These are phyloP conservation scores for Physcomitrium patens DNA, from an alignment of 225 moss, liverwort and hornwort genomes.

Conservation along the genomic window DNA sequence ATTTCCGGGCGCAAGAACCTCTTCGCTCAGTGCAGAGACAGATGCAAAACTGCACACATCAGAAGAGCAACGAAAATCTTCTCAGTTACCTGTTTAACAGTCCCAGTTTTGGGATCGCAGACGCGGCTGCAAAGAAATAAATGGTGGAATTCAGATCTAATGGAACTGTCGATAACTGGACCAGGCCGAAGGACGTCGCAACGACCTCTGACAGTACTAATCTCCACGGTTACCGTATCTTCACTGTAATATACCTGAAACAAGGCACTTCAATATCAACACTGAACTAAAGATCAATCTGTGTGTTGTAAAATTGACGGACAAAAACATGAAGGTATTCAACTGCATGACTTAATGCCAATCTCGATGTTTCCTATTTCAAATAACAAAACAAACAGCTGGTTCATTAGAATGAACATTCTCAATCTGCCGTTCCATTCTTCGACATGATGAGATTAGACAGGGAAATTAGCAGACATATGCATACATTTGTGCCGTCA, in stretches of 20 bases:
- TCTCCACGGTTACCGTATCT: slow-evolving; percentile 72
- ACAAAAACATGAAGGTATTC: not conserved
- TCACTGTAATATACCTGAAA: slow-evolving; percentile 92
- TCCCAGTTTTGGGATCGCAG: slow-evolving; percentile 83
- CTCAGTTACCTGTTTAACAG: slow-evolving; percentile 73
- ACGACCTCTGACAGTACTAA: slow-evolving; percentile 66
- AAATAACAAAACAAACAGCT: not conserved
- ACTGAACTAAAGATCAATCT: slow-evolving; percentile 11
- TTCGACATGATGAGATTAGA: not conserved
- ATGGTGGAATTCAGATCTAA: slow-evolving; percentile 65
- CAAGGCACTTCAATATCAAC: slow-evolving; percentile 8
- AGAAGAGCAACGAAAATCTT: not conserved
- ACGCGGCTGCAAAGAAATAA: slow-evolving; percentile 90
- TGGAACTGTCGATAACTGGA: slow-evolving; percentile 71
- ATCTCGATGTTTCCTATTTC: not conserved
- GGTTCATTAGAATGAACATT: not conserved
- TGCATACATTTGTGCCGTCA: not conserved
- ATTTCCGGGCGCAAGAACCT: not conserved
- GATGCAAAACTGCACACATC: not conserved
- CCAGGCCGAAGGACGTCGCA: slow-evolving; percentile 85
- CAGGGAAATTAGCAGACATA: not conserved
- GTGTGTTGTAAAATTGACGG: not conserved
- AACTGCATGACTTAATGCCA: not conserved
- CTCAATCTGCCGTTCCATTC: not conserved
- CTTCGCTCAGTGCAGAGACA: slow-evolving; percentile 3